phyloP scores from a whole-genome alignment of 1,284 basidiomycete genomes.

The Ceratobasidium sp. region DNA sequence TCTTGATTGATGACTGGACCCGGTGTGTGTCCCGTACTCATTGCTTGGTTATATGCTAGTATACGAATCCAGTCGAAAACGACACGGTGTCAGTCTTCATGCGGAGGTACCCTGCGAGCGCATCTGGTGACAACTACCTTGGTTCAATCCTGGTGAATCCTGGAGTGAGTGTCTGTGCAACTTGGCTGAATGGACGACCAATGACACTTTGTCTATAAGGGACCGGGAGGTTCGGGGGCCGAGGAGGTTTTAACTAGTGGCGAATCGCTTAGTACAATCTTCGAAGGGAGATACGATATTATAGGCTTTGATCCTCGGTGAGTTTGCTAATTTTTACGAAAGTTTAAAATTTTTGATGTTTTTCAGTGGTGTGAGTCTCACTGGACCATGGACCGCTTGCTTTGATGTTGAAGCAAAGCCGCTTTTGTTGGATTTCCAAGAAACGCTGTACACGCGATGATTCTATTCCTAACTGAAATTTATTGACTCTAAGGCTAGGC shows the following conservation, averaged over 20 bases:
- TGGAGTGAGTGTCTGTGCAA: not conserved
- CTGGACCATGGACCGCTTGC: constrained; percentile 19
- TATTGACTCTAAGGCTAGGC: not conserved
- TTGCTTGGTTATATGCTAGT: not conserved
- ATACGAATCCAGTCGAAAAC: constrained; percentile 3
- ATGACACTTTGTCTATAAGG: not conserved
- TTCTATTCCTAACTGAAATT: not conserved
- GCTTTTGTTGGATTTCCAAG: not conserved
- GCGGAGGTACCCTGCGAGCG: constrained; percentile 14
- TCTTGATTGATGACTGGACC: not conserved
- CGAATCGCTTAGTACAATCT: constrained; percentile 35
- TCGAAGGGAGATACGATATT: constrained; percentile 43
- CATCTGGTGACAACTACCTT: constrained; percentile 2
- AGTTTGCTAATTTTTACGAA: constrained; percentile 24
- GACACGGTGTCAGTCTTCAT: constrained; percentile 29
- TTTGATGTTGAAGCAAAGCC: constrained; percentile 28
- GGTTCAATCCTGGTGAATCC: constrained; percentile 12
- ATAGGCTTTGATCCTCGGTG: constrained; percentile 35
- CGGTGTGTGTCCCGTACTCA: too few species aligned
- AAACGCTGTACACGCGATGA: not conserved
- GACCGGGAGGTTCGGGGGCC: constrained; percentile 44
- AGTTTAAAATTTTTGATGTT: too few species aligned
- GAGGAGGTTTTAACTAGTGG: constrained; percentile 3
- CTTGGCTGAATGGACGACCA: not conserved
- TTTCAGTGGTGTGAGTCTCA: constrained; percentile 20